phyloP scores from a whole-genome alignment of 257 asterid genomes.

The Petrea volubilis region DNA sequence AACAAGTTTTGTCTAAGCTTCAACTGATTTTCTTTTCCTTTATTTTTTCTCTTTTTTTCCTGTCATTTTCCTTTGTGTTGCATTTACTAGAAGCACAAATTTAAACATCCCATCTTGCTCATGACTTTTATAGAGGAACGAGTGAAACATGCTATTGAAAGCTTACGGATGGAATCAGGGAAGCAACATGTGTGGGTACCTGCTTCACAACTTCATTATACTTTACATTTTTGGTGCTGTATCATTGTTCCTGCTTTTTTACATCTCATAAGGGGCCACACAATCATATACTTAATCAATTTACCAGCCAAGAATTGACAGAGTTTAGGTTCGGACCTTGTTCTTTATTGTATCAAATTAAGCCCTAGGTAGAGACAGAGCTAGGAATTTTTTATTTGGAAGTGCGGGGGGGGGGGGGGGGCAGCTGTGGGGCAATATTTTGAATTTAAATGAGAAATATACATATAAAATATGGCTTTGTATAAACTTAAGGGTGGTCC shows the following conservation, averaged over 20 bases:
- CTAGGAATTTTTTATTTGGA: too few species aligned
- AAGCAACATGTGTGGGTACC: slow-evolving; percentile 99
- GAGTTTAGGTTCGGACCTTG: slow-evolving; percentile 13
- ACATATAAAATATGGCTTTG: too few species aligned
- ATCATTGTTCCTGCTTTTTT: not conserved
- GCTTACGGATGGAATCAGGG: slow-evolving; percentile 71
- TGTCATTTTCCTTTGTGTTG: not conserved
- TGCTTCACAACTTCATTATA: slow-evolving; percentile 50
- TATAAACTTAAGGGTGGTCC: too few species aligned
- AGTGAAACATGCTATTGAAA: slow-evolving; percentile 67
- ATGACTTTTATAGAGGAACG: slow-evolving; percentile 65
- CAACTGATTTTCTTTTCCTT: not conserved
- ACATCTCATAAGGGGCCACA: not conserved
- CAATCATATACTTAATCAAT: slow-evolving; percentile 2
- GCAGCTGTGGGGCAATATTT: too few species aligned
- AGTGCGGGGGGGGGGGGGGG: too few species aligned
- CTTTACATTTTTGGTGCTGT: too few species aligned
- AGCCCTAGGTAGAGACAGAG: too few species aligned
- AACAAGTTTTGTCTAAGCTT: not conserved
- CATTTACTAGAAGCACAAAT: not conserved
- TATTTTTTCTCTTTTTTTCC: not conserved
- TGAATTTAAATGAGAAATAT: too few species aligned
- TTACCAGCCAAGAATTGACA: slow-evolving; percentile 12
- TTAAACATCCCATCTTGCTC: slow-evolving; percentile 15
- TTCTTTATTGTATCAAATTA: not conserved